Conservation (phyloP, 345 rosid species). For the Lepidium didymum region DNA sequence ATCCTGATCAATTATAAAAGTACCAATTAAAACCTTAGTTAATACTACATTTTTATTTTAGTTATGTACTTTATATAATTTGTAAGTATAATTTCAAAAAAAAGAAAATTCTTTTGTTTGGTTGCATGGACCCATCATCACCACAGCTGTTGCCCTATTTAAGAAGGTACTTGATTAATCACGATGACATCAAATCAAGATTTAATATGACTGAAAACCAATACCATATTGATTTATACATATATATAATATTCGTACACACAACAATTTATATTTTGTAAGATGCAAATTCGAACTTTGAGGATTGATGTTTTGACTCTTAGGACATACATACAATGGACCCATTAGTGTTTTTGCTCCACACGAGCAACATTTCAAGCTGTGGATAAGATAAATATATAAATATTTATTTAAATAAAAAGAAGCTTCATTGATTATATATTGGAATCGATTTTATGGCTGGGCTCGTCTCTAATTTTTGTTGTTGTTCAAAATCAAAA, state of each 20-base stretch:
- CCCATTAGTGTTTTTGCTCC: conserved; percentile 19
- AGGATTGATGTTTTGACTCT: conserved; percentile 24
- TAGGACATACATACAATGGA: conserved; percentile 3
- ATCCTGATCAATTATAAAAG: too few relatives aligned
- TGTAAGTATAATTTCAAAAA: background rate
- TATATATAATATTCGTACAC: background rate
- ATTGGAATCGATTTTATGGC: background rate
- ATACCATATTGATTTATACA: background rate
- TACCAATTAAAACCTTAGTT: too few relatives aligned
- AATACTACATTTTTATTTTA: too few relatives aligned
- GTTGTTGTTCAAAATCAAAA: background rate
- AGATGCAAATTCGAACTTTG: conserved; percentile 14
- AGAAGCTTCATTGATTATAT: background rate
- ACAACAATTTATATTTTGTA: background rate
- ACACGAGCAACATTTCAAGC: conserved; percentile 14
- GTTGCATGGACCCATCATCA: conserved; percentile 11
- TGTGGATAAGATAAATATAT: conserved; percentile 11
- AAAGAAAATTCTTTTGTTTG: background rate
- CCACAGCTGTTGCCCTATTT: conserved; percentile 8
- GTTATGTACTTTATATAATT: background rate
- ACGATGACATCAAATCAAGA: background rate
- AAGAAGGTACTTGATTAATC: conserved; percentile 9
- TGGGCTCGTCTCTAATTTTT: background rate
- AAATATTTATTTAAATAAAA: background rate
- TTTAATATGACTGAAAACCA: background rate